Conservation (phyloP, 495 filamentous ascomycete genomes). For the Tetracladium marchalianum region DNA sequence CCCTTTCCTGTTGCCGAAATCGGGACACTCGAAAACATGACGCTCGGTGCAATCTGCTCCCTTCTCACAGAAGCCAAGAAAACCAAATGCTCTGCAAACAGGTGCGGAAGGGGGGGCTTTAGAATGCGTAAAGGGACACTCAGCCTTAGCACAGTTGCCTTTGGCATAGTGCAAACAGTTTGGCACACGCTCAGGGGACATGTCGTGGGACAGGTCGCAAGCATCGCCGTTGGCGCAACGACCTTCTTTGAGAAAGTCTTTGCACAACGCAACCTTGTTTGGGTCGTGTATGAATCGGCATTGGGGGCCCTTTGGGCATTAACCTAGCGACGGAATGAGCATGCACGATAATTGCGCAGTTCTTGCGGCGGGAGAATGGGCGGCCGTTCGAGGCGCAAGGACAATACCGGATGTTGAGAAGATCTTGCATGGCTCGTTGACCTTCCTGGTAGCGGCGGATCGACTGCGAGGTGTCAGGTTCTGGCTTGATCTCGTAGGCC, state of each 20-base stretch:
- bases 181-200: constrained; percentile 75
- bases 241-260: constrained; percentile 70
- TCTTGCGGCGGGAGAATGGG: neutral
- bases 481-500: too few relatives aligned
- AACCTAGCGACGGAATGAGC: constrained; percentile 46
- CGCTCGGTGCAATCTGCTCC: constrained; percentile 69
- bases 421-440: constrained; percentile 72
- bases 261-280: constrained; percentile 85
- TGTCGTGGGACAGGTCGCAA: constrained; percentile 91
- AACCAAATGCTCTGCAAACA: constrained; percentile 78
- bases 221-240: constrained; percentile 67
- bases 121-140: constrained; percentile 86
- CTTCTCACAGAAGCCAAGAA: constrained; percentile 83
- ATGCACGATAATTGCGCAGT: too few relatives aligned
- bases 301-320: constrained; percentile 65
- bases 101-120: constrained; percentile 70
- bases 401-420: constrained; percentile 87
- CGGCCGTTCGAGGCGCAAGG: constrained; percentile 19
- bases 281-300: constrained; percentile 84
- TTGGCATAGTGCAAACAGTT: constrained; percentile 83
- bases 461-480: constrained; percentile 14
- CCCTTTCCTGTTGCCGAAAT: constrained; percentile 85
- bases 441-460: constrained; percentile 50
- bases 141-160: constrained; percentile 79
- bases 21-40: constrained; percentile 85